Conservation (phyloP, 305 asterid species). For the Solanum hybrid region DNA sequence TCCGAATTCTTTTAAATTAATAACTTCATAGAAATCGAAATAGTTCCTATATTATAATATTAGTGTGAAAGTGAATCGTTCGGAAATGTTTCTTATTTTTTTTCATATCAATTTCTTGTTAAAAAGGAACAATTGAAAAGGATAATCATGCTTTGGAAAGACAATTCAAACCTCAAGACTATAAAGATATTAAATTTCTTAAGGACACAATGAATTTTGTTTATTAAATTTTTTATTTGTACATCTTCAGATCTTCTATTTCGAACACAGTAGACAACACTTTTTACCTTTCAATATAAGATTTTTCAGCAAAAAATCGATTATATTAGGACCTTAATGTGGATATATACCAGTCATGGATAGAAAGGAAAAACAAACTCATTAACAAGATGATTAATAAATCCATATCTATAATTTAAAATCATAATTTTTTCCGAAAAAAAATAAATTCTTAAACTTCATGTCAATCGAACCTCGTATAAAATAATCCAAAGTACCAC, state of each 20-base stretch:
- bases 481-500: no score
- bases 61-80: background rate
- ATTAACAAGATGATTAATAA: background rate
- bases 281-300: no score
- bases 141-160: background rate
- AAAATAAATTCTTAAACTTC: no score
- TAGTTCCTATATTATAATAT: background rate
- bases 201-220: background rate
- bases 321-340: no score
- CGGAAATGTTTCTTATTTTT: no score
- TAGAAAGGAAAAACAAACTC: background rate
- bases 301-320: fast-evolving
- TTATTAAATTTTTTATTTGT: no score
- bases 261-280: no score
- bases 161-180: background rate
- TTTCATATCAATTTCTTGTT: no score
- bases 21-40: background rate
- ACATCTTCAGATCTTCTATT: no score
- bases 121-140: background rate
- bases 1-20: background rate
- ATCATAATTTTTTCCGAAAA: no score
- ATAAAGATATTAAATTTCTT: no score
- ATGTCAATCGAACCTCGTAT: background rate
- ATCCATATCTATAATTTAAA: background rate
- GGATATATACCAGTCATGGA: fast-evolving